These are phyloP conservation scores for Diaporthe aspalathi DNA, from an alignment of 2,329 filamentous ascomycete genomes.

Conservation along the genomic window DNA sequence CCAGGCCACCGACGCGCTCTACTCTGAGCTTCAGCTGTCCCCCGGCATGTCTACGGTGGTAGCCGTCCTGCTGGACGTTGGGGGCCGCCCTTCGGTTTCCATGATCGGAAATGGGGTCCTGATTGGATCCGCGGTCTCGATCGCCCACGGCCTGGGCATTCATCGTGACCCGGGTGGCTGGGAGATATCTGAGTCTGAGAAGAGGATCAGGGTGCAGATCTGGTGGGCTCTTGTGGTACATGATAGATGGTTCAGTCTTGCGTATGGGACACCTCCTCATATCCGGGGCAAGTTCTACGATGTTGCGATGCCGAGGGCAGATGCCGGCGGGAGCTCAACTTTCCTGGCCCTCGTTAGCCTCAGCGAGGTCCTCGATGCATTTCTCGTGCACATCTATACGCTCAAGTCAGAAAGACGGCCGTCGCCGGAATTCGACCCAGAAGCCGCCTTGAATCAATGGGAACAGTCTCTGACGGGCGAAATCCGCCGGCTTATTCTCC, in stretches of 20 bases:
- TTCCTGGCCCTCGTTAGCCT: slow-evolving; percentile 59
- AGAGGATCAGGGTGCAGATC: slow-evolving; percentile 62
- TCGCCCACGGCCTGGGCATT: slow-evolving; percentile 65
- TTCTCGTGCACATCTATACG: slow-evolving; percentile 43
- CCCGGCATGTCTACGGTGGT: slow-evolving; percentile 69
- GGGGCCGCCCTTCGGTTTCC: slow-evolving; percentile 69
- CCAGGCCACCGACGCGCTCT: slow-evolving; percentile 68
- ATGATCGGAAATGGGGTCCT: slow-evolving; percentile 67
- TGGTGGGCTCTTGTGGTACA: slow-evolving; percentile 68
- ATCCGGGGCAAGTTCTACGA: slow-evolving; percentile 60
- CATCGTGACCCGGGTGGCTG: slow-evolving; percentile 64
- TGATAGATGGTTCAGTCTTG: slow-evolving; percentile 66
- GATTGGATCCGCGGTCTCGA: slow-evolving; percentile 61
- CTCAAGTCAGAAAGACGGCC: slow-evolving; percentile 34
- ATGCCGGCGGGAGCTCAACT: slow-evolving; percentile 40
- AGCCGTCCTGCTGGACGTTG: slow-evolving; percentile 68
- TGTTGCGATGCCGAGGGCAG: slow-evolving; percentile 50
- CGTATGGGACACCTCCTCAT: slow-evolving; percentile 64
- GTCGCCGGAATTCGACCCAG: slow-evolving; percentile 47
- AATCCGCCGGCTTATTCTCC: slow-evolving; percentile 54
- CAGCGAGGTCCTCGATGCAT: slow-evolving; percentile 55
- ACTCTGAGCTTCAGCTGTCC: slow-evolving; percentile 68
- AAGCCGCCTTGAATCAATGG: slow-evolving; percentile 56
- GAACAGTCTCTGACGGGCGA: slow-evolving; percentile 54
- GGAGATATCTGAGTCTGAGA: slow-evolving; percentile 64